phyloP scores from a whole-genome alignment of 257 asterid genomes.

The Fraxinus excelsior region DNA sequence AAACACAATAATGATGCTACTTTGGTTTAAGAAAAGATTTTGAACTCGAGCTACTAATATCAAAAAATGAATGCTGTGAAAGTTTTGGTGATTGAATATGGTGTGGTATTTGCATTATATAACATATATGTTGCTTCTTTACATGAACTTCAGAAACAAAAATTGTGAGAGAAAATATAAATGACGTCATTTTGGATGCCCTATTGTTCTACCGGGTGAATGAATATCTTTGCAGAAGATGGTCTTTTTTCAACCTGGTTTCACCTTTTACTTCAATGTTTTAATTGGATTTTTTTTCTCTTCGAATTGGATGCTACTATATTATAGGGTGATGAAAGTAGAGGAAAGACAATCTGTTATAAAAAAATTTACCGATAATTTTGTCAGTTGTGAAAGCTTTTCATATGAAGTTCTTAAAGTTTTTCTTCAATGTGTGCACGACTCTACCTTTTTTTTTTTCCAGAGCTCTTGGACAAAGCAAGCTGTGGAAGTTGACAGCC shows the following conservation, averaged over 20 bases:
- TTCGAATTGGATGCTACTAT: background rate
- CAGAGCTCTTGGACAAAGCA: slow-evolving; percentile 92
- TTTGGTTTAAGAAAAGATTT: background rate
- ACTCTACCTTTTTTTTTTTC: slow-evolving; percentile 25
- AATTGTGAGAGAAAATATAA: background rate
- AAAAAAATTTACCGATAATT: background rate
- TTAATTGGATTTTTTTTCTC: background rate
- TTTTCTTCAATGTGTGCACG: slow-evolving; percentile 22
- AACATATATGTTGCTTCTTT: background rate
- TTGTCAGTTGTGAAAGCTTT: background rate
- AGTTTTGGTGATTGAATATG: background rate
- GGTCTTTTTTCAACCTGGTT: background rate
- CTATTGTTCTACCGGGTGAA: background rate
- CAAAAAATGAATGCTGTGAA: background rate
- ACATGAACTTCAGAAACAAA: background rate
- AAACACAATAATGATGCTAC: background rate
- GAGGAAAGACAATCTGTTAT: background rate
- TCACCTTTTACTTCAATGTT: background rate
- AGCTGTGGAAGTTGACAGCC: slow-evolving; percentile 64
- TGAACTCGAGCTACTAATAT: background rate
- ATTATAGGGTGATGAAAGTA: background rate
- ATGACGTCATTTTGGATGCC: background rate
- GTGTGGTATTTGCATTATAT: background rate
- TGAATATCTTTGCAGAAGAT: background rate
- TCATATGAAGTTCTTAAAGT: slow-evolving; percentile 6